These are phyloP conservation scores for Coemansia furcata DNA, from an alignment of 192 early-diverging fungal species.

Conservation along the genomic window DNA sequence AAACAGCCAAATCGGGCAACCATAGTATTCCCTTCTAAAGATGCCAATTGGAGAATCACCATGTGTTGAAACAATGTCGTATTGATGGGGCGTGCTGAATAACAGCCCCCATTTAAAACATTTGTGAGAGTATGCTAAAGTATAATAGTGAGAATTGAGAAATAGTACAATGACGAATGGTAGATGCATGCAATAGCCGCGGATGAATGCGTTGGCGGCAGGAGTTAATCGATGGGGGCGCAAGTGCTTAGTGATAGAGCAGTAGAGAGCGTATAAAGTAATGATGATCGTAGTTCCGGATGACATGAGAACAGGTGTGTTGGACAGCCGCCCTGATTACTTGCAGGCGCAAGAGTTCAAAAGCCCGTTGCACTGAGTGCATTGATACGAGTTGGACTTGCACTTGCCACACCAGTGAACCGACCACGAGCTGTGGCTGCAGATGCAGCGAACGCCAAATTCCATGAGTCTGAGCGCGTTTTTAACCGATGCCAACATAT, in stretches of 20 bases:
- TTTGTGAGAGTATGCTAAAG: neutral
- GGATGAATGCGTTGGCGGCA: constrained; percentile 1
- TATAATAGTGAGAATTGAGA: neutral
- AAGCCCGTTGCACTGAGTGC: constrained; percentile 41
- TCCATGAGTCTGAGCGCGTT: constrained; percentile 29
- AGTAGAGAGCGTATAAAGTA: neutral
- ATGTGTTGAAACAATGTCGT: neutral
- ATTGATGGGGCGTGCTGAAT: neutral
- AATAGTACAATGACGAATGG: constrained; percentile 1
- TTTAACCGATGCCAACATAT: constrained; percentile 30
- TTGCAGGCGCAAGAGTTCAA: constrained; percentile 33
- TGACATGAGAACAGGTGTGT: neutral
- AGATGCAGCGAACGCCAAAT: constrained; percentile 46
- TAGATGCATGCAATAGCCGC: neutral
- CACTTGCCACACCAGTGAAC: constrained; percentile 46
- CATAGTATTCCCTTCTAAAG: neutral
- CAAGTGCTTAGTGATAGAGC: neutral
- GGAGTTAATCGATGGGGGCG: neutral
- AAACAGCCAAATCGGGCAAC: neutral
- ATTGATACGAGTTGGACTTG: constrained; percentile 43
- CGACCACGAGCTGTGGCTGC: constrained; percentile 45
- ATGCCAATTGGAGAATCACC: neutral
- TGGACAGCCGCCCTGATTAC: neutral
- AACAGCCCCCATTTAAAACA: neutral
- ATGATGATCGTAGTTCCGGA: neutral